Percentiles rank a stretch among this genome's conserved stretches.
Conservation (phyloP, 306 rosid species). For the Amphicarpaea edgeworthii region DNA sequence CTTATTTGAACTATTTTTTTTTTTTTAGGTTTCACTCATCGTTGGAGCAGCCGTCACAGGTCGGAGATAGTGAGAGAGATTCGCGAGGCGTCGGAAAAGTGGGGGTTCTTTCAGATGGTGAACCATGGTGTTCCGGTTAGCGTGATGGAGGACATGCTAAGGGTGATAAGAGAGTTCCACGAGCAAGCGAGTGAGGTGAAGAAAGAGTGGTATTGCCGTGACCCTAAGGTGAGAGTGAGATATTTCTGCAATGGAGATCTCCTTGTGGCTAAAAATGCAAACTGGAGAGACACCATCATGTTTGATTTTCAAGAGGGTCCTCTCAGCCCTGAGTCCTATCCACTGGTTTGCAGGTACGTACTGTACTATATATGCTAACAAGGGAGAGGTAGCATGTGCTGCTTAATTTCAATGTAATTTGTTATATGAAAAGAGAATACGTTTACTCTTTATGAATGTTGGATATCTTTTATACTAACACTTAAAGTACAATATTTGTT, state of each 20-base stretch:
- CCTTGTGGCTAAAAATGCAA: constrained; percentile 67
- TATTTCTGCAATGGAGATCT: constrained; percentile 78
- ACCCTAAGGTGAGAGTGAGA: constrained; percentile 54
- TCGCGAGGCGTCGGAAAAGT: constrained; percentile 63
- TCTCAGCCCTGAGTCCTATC: constrained; percentile 56
- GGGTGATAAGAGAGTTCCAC: constrained; percentile 60
- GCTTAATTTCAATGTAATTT: too few species aligned
- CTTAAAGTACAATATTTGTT: too few species aligned
- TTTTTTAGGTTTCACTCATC: too few species aligned
- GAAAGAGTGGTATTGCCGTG: constrained; percentile 79
- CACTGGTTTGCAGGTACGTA: constrained; percentile 65
- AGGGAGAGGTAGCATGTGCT: too few species aligned
- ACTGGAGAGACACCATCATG: constrained; percentile 82
- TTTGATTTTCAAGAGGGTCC: constrained; percentile 77
- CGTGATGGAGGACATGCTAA: constrained; percentile 61
- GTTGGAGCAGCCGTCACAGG: too few species aligned
- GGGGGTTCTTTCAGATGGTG: constrained; percentile 85
- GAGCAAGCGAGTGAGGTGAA: constrained; percentile 71
- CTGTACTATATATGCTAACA: too few species aligned
- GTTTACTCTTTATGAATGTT: too few species aligned
- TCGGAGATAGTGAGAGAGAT: constrained; percentile 53
- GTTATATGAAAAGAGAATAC: too few species aligned
- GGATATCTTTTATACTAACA: too few species aligned
- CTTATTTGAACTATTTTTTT: too few species aligned
- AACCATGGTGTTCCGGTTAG: constrained; percentile 70